Evolutionary conservation across 768 basidiomycete genomes (phyloP).

Genomic region (Lentinula guzmanii): DNA sequence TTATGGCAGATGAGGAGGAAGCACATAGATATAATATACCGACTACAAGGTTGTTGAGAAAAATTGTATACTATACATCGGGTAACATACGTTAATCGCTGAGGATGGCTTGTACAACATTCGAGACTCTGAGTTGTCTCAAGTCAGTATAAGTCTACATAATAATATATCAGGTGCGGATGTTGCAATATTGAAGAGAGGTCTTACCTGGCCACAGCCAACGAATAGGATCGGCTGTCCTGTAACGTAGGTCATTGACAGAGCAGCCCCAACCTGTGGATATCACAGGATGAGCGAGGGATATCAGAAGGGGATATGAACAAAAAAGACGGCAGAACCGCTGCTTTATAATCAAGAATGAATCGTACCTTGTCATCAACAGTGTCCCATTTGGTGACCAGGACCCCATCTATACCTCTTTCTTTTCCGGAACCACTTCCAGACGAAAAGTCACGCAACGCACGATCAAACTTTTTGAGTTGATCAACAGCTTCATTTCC

Average conservation of each 20-base stretch:
- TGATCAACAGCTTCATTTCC: constrained; percentile 99
- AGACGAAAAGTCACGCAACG: constrained; percentile 83
- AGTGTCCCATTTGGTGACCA: constrained; percentile 99
- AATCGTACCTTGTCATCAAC: constrained; percentile 86
- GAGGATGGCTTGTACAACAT: constrained; percentile 91
- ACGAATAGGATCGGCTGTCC: constrained; percentile 98
- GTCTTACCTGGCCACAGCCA: constrained; percentile 85
- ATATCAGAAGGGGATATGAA: background rate
- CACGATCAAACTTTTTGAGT: constrained; percentile 91
- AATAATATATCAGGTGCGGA: background rate
- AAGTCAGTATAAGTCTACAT: constrained; percentile 92
- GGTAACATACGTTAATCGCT: constrained; percentile 43
- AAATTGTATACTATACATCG: background rate
- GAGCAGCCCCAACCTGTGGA: constrained; percentile 87
- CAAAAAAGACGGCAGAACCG: too few species aligned
- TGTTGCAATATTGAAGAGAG: background rate
- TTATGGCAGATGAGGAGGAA: background rate
- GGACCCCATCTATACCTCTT: constrained; percentile 96
- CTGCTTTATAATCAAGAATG: background rate
- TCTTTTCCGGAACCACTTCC: constrained; percentile 58
- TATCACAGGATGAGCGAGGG: background rate
- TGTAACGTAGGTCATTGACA: constrained; percentile 99
- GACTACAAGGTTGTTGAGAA: background rate
- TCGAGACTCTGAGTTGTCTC: constrained; percentile 81
- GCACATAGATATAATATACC: background rate